Percentiles rank a stretch among this genome's conserved stretches.
phyloP scores from a whole-genome alignment of 2,329 filamentous ascomycete species.

The Trichoderma sp. region DNA sequence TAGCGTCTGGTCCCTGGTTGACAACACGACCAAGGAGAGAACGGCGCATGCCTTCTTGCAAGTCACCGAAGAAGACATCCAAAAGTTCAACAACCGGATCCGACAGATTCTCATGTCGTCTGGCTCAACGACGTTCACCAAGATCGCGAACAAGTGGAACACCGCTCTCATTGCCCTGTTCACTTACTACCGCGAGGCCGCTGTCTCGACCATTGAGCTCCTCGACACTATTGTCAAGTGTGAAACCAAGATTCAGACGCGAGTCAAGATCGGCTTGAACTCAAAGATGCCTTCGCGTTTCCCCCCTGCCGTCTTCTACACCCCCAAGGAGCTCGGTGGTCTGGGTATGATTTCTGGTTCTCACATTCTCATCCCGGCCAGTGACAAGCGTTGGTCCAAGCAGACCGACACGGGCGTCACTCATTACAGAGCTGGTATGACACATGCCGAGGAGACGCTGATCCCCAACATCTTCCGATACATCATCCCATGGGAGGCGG shows the following conservation, averaged over 20 bases:
- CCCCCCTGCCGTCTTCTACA: constrained; percentile 97
- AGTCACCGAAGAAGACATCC: constrained; percentile 95
- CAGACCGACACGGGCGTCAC: constrained; percentile 97
- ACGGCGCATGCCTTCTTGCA: constrained; percentile 97
- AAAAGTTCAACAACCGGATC: constrained; percentile 99
- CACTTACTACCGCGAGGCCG: constrained; percentile 97
- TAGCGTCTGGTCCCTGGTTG: constrained; percentile 95
- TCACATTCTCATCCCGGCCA: constrained; percentile 95
- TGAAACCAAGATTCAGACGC: constrained; percentile 98
- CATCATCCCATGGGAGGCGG: constrained; percentile 98
- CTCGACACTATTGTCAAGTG: constrained; percentile 99
- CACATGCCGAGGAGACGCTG: constrained; percentile 93
- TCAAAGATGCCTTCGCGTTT: constrained; percentile 99
- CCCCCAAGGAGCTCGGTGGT: constrained; percentile 94
- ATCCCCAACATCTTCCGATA: constrained; percentile 99
- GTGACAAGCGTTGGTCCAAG: constrained; percentile 97
- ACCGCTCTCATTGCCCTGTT: constrained; percentile 95
- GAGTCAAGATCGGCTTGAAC: constrained; percentile 97
- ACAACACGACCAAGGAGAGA: constrained; percentile 94
- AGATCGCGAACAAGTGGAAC: constrained; percentile 99
- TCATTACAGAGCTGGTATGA: constrained; percentile 97
- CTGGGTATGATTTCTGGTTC: constrained; percentile 98
- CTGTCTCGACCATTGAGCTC: constrained; percentile 90
- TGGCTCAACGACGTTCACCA: constrained; percentile 98
- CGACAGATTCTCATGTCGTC: constrained; percentile 99